These are phyloP conservation scores for Choanephora cucurbitarum DNA, from an alignment of 371 early-diverging fungal species.

Conservation along the genomic window DNA sequence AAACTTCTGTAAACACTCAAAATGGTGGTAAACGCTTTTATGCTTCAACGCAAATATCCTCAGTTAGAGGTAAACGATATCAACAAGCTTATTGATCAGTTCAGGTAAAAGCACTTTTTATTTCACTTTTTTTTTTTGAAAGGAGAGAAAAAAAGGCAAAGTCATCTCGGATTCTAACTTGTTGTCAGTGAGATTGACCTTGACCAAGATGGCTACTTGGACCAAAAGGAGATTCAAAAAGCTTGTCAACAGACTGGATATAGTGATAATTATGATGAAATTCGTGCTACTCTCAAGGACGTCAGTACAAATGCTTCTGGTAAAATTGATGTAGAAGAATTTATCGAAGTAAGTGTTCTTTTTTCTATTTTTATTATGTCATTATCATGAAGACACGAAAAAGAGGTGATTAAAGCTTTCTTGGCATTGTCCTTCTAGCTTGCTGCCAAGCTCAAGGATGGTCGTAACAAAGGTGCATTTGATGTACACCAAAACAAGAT, in stretches of 20 bases:
- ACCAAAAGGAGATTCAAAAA: constrained; percentile 71
- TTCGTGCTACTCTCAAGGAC: constrained; percentile 71
- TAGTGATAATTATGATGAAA: constrained; percentile 74
- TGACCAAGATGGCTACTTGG: constrained; percentile 75
- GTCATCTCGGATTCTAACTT: neutral
- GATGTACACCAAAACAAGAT: constrained; percentile 79
- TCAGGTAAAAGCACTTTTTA: constrained; percentile 47
- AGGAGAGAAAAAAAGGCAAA: too few relatives aligned
- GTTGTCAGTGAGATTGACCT: constrained; percentile 63
- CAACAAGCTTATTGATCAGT: constrained; percentile 60
- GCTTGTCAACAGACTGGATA: constrained; percentile 73
- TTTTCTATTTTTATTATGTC: neutral
- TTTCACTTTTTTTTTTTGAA: neutral
- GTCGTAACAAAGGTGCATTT: constrained; percentile 58
- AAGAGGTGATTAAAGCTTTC: neutral
- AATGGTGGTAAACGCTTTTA: constrained; percentile 48
- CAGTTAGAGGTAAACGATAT: constrained; percentile 61
- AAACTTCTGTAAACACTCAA: neutral
- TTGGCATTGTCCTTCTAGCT: constrained; percentile 8
- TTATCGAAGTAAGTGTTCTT: constrained; percentile 65
- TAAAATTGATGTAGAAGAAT: constrained; percentile 82
- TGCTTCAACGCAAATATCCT: constrained; percentile 65
- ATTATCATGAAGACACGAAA: too few relatives aligned
- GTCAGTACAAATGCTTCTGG: constrained; percentile 73
- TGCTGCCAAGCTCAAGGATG: constrained; percentile 60